phyloP scores from a whole-genome alignment of 306 rosid species.

The Sicyos baderoa region DNA sequence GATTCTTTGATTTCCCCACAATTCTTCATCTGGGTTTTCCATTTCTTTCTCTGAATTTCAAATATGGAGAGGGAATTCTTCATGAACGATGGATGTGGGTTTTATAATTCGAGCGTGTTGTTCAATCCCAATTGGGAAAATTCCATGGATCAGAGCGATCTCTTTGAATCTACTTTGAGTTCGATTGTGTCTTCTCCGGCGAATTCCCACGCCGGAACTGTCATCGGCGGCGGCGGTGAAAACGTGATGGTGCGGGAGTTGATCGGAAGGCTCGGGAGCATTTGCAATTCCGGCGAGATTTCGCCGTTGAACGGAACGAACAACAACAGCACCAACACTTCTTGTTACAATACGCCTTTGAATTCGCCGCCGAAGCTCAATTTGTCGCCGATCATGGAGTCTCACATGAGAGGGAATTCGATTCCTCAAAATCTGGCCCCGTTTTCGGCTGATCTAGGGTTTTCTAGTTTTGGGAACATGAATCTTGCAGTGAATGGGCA shows the following conservation, averaged over 20 bases:
- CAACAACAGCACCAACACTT: constrained; percentile 28
- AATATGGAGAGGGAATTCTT: constrained; percentile 22
- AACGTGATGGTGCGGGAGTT: constrained; percentile 39
- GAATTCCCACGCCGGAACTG: constrained; percentile 26
- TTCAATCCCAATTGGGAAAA: constrained; percentile 39
- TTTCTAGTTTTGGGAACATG: constrained; percentile 34
- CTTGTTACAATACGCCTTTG: constrained; percentile 46
- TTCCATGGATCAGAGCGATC: constrained; percentile 48
- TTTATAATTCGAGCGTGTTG: constrained; percentile 27
- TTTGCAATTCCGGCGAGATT: constrained; percentile 39
- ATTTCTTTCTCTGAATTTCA: constrained; percentile 7
- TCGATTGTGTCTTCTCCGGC: constrained; percentile 55
- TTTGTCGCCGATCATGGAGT: constrained; percentile 31
- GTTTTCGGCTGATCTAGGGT: constrained; percentile 45
- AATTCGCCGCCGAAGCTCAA: constrained; percentile 51
- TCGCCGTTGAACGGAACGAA: constrained; percentile 28
- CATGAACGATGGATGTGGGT: constrained; percentile 18
- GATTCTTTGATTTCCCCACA: constrained; percentile 10
- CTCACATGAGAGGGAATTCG: constrained; percentile 28
- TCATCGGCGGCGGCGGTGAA: constrained; percentile 26
- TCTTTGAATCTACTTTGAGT: constrained; percentile 50
- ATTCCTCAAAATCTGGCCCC: constrained; percentile 31
- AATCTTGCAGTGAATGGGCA: constrained; percentile 25
- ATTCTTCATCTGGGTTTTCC: constrained; percentile 24
- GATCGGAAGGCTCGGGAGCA: constrained; percentile 45